Conservation (phyloP, 495 filamentous ascomycete species). For the Gamarada debralockiae region DNA sequence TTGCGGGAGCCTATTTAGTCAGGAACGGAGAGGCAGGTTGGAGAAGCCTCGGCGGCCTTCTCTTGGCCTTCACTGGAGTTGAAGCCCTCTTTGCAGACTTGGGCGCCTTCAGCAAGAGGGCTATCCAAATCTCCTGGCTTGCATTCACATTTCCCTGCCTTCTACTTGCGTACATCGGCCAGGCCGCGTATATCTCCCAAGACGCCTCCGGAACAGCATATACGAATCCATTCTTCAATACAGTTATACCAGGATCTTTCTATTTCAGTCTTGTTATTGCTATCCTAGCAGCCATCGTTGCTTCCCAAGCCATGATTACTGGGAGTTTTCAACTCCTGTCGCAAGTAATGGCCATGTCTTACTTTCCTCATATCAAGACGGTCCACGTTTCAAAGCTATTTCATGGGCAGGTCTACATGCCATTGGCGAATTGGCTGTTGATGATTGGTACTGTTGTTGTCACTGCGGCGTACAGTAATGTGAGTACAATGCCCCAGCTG, state of each 20-base stretch:
- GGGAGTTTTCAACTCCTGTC: slow-evolving; percentile 66
- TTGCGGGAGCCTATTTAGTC: slow-evolving; percentile 57
- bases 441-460: slow-evolving; percentile 74
- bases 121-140: slow-evolving; percentile 65
- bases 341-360: slow-evolving; percentile 67
- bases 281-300: slow-evolving; percentile 67
- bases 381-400: slow-evolving; percentile 62
- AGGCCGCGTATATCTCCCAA: slow-evolving; percentile 65
- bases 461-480: slow-evolving; percentile 68
- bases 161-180: slow-evolving; percentile 67
- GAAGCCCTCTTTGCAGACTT: slow-evolving; percentile 75
- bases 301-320: slow-evolving; percentile 76
- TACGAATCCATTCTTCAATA: slow-evolving; percentile 69
- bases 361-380: slow-evolving; percentile 70
- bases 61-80: slow-evolving; percentile 71
- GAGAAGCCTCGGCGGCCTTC: slow-evolving; percentile 62
- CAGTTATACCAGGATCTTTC: slow-evolving; percentile 60
- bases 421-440: slow-evolving; percentile 67
- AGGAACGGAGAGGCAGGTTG: slow-evolving; percentile 61
- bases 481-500: slow-evolving; percentile 24
- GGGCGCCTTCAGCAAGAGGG: slow-evolving; percentile 59
- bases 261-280: slow-evolving; percentile 63
- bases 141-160: slow-evolving; percentile 62
- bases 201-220: slow-evolving; percentile 51
- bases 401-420: slow-evolving; percentile 70